phyloP scores from a whole-genome alignment of 2,329 filamentous ascomycete species.

The Fusarium mundagurra region DNA sequence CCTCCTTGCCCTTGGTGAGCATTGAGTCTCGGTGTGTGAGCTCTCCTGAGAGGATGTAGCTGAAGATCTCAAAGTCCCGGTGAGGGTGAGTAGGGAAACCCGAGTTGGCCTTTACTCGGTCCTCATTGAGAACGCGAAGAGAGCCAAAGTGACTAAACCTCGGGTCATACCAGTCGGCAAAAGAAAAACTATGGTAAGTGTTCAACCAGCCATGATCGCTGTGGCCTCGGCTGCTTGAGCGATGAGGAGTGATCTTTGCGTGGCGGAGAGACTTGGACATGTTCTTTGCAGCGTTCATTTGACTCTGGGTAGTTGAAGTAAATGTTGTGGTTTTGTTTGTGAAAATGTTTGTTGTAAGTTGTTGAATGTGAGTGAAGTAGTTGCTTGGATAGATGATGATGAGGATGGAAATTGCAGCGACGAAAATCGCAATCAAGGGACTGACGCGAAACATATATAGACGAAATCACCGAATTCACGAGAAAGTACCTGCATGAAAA shows the following conservation, averaged over 20 bases:
- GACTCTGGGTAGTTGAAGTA: not conserved
- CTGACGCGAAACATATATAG: slow-evolving; percentile 54
- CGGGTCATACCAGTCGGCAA: slow-evolving; percentile 77
- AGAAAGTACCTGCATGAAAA: slow-evolving; percentile 37
- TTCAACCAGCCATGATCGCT: slow-evolving; percentile 88
- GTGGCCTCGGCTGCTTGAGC: slow-evolving; percentile 77
- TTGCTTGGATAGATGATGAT: slow-evolving; percentile 45
- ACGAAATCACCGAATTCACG: slow-evolving; percentile 32
- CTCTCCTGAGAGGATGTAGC: slow-evolving; percentile 85
- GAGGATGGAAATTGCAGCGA: slow-evolving; percentile 52
- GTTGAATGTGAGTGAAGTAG: slow-evolving; percentile 36
- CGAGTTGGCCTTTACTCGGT: slow-evolving; percentile 76
- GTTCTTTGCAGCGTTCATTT: slow-evolving; percentile 51
- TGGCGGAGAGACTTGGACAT: slow-evolving; percentile 73
- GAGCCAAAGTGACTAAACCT: slow-evolving; percentile 75
- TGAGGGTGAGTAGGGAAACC: slow-evolving; percentile 90
- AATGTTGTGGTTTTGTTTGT: slow-evolving; percentile 17
- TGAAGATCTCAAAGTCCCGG: slow-evolving; percentile 89
- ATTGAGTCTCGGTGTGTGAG: slow-evolving; percentile 90
- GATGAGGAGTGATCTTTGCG: slow-evolving; percentile 79
- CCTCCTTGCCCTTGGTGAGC: slow-evolving; percentile 75
- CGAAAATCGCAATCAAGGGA: slow-evolving; percentile 48
- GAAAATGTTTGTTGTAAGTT: slow-evolving; percentile 32
- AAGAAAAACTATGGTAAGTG: slow-evolving; percentile 87
- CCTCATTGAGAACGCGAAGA: slow-evolving; percentile 88